Percentiles rank a stretch among this genome's conserved stretches.
Evolutionary conservation across 2,329 filamentous ascomycete genomes (phyloP).

Genomic region (Fusarium neocosmosporiellum): DNA sequence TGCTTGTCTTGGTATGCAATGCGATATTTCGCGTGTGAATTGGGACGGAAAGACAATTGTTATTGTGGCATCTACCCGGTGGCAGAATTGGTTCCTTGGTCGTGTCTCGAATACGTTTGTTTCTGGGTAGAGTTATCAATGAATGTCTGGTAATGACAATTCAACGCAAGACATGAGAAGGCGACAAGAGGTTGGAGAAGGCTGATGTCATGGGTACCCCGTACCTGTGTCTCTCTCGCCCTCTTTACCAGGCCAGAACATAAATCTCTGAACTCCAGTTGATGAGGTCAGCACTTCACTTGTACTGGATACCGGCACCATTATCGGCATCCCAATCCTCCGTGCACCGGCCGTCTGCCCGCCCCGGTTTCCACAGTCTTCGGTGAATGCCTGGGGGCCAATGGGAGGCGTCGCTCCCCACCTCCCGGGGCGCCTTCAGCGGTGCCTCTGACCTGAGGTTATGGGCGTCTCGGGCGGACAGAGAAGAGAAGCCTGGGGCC

Average conservation of each 20-base stretch:
- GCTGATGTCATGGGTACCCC: constrained; percentile 29
- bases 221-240: background rate
- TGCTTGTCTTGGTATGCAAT: background rate
- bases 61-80: background rate
- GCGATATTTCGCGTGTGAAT: background rate
- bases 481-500: constrained; percentile 13
- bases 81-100: background rate
- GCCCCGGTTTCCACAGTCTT: constrained; percentile 12
- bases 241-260: background rate
- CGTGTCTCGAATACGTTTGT: background rate
- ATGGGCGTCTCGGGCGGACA: background rate
- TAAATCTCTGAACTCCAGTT: background rate
- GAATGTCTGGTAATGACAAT: background rate
- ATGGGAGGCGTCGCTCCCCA: constrained; percentile 40
- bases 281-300: constrained; percentile 11
- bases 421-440: constrained; percentile 27
- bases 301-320: background rate
- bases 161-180: background rate
- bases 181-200: background rate
- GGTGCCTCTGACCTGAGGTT: background rate
- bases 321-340: constrained; percentile 1
- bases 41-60: background rate
- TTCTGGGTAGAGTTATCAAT: background rate
- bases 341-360: background rate
- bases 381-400: constrained; percentile 28